phyloP scores from a whole-genome alignment of 495 filamentous ascomycete species.

The Neurospora sp. region DNA sequence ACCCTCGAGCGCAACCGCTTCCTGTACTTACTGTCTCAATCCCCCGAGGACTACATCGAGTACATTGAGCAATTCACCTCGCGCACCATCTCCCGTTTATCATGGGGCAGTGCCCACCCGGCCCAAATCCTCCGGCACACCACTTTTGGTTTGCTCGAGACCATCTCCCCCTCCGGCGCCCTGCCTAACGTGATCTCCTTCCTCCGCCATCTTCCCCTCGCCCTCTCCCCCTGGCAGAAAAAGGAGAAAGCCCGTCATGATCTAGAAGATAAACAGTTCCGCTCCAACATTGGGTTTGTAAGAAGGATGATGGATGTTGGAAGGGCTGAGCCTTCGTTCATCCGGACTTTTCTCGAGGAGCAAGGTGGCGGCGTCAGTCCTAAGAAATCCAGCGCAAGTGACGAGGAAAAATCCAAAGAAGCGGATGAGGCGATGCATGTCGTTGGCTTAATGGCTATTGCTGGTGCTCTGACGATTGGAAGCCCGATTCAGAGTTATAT shows the following conservation, averaged over 20 bases:
- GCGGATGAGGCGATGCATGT: constrained; percentile 32
- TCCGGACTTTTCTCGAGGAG: constrained; percentile 34
- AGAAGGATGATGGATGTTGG: constrained; percentile 15
- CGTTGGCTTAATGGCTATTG: constrained; percentile 40
- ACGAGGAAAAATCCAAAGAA: constrained; percentile 9
- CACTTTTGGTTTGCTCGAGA: constrained; percentile 47
- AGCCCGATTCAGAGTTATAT: constrained; percentile 47
- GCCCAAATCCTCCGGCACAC: constrained; percentile 42
- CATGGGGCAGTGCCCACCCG: constrained; percentile 44
- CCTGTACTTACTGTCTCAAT: constrained; percentile 31
- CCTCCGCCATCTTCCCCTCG: constrained; percentile 33
- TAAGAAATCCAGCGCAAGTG: constrained; percentile 4
- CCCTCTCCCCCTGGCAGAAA: constrained; percentile 42
- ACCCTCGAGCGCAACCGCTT: constrained; percentile 45
- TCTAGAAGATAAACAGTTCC: constrained; percentile 29
- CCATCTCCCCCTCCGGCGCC: constrained; percentile 46
- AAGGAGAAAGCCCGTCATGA: constrained; percentile 33
- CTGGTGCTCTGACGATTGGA: constrained; percentile 37
- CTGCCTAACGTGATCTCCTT: constrained; percentile 41
- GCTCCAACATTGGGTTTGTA: constrained; percentile 33
- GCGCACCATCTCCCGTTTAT: constrained; percentile 47
- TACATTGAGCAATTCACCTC: constrained; percentile 50
- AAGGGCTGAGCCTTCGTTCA: constrained; percentile 28
- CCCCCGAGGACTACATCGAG: constrained; percentile 39
- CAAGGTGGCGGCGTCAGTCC: constrained; percentile 1